phyloP scores from a whole-genome alignment of 768 basidiomycete species.

The Termitomyces sp. region DNA sequence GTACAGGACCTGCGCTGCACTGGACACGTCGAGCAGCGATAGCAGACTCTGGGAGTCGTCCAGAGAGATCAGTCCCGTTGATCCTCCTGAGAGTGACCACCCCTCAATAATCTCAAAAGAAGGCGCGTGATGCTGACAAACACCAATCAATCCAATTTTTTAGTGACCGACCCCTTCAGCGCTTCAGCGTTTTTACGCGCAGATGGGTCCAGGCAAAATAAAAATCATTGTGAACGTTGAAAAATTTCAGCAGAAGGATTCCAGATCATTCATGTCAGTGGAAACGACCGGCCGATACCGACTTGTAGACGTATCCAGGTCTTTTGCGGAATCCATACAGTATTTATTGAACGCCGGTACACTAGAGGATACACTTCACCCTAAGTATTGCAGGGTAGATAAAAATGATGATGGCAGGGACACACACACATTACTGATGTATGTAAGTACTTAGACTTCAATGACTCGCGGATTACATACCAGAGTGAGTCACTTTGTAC shows the following conservation, averaged over 20 bases:
- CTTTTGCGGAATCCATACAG: no score
- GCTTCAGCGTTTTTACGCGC: no score
- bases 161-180: not conserved
- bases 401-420: no score
- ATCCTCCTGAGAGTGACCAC: slow-evolving; percentile 12
- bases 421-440: not conserved
- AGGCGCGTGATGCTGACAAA: slow-evolving; percentile 24
- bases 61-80: slow-evolving; percentile 23
- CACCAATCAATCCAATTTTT: slow-evolving; percentile 2
- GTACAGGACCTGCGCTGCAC: slow-evolving; percentile 6
- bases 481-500: not conserved
- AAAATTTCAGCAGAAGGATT: no score
- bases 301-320: no score
- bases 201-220: no score
- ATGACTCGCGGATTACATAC: not conserved
- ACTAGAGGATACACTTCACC: not conserved
- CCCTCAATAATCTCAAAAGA: slow-evolving; percentile 17
- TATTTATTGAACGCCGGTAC: not conserved
- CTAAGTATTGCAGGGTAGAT: no score
- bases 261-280: no score
- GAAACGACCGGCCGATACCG: not conserved
- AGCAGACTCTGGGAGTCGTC: slow-evolving; percentile 12
- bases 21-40: slow-evolving; percentile 12
- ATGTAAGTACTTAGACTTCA: not conserved
- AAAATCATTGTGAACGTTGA: not conserved